Evolutionary conservation across 495 filamentous ascomycete genomes (phyloP).

Genomic region (Xanthoparmelia taractica): DNA sequence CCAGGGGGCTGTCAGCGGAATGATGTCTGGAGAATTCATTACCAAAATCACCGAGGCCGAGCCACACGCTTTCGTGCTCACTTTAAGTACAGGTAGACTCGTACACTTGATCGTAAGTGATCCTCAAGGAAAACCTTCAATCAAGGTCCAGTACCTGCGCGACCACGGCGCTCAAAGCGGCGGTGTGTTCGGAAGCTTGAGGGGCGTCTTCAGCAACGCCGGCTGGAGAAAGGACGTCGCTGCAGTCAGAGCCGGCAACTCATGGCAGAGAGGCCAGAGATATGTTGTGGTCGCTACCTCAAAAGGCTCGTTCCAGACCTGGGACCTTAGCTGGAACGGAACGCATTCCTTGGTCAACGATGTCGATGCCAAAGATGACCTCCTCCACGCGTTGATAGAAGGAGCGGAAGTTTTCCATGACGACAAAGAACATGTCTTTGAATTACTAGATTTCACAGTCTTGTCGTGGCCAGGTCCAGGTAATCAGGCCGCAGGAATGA

Average conservation of each 20-base stretch:
- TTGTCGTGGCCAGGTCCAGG: conserved; percentile 24
- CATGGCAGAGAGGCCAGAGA: conserved; percentile 70
- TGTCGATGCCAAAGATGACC: conserved; percentile 40
- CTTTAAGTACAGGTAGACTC: conserved; percentile 73
- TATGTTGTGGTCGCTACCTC: conserved; percentile 70
- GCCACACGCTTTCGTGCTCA: conserved; percentile 75
- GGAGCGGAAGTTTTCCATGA: conserved; percentile 16
- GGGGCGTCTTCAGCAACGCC: conserved; percentile 58
- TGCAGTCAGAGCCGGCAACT: conserved; percentile 61
- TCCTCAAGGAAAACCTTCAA: conserved; percentile 70
- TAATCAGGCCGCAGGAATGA: conserved; percentile 26
- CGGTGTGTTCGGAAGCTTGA: conserved; percentile 71
- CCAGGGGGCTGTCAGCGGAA: conserved; percentile 60
- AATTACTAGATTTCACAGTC: conserved; percentile 42
- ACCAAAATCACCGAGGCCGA: conserved; percentile 72
- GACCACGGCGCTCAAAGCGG: conserved; percentile 39
- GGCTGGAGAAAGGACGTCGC: conserved; percentile 65
- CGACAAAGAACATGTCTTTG: conserved; percentile 23
- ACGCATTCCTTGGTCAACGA: conserved; percentile 49
- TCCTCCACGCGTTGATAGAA: conserved; percentile 26
- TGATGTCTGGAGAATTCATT: conserved; percentile 71
- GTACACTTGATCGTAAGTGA: conserved; percentile 81
- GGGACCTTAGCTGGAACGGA: conserved; percentile 81
- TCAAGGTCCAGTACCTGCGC: conserved; percentile 66
- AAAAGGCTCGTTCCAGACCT: conserved; percentile 66